These are phyloP conservation scores for Trichosporon asahii DNA, from an alignment of 1,284 basidiomycete genomes.

Conservation along the genomic window DNA sequence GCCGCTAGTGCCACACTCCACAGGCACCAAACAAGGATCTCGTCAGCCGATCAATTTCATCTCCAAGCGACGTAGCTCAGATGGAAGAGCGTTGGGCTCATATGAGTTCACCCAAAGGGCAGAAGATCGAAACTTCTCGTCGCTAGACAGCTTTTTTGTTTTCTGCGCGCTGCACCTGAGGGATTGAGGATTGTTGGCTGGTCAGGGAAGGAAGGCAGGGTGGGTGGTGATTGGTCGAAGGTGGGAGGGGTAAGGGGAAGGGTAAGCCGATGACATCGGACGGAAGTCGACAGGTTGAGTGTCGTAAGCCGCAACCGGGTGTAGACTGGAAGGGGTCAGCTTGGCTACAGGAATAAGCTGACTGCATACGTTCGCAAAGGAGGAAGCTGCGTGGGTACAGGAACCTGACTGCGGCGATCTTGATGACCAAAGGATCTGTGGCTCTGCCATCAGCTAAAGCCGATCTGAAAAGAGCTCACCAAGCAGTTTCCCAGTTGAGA, in stretches of 20 bases:
- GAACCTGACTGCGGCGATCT: too few species aligned
- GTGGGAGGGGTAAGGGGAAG: neutral
- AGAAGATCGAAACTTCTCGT: conserved; percentile 12
- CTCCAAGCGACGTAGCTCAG: conserved; percentile 8
- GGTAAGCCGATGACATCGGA: neutral
- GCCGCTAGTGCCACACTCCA: neutral
- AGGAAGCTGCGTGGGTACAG: too few species aligned
- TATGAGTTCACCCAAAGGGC: conserved; percentile 11
- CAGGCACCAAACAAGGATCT: neutral
- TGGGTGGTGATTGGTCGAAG: neutral
- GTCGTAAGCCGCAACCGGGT: too few species aligned
- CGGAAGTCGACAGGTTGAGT: too few species aligned
- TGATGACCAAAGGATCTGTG: too few species aligned
- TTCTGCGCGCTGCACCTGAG: neutral
- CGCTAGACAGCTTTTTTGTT: conserved; percentile 6
- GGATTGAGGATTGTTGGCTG: too few species aligned
- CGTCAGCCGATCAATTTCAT: neutral
- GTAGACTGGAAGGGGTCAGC: too few species aligned
- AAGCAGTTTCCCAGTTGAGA: too few species aligned
- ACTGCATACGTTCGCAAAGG: too few species aligned
- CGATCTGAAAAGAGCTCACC: too few species aligned
- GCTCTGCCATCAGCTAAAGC: too few species aligned
- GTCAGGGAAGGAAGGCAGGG: neutral
- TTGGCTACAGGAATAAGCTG: too few species aligned
- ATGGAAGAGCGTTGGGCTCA: conserved; percentile 11